Evolutionary conservation across 371 early-diverging fungal species (phyloP).

Genomic region (Ordospora colligata): DNA sequence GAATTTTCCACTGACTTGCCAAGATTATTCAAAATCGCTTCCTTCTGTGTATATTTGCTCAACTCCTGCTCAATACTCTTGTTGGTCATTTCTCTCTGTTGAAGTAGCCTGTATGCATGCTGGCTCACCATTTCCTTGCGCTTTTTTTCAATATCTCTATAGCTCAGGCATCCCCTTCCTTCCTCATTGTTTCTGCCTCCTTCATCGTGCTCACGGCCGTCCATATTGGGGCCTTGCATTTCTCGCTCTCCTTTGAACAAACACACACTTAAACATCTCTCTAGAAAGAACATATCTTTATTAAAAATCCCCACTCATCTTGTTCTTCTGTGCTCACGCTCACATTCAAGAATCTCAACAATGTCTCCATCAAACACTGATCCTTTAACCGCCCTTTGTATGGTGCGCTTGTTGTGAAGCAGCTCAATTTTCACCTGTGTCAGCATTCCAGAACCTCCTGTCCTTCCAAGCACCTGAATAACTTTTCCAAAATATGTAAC

Average conservation of each 20-base stretch:
- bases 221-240: background rate
- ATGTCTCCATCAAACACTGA: conserved; percentile 57
- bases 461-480: conserved; percentile 37
- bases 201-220: background rate
- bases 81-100: conserved; percentile 3
- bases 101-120: background rate
- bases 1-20: background rate
- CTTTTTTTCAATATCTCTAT: conserved; percentile 7
- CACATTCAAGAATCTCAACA: conserved; percentile 58
- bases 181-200: background rate
- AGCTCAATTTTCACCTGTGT: conserved; percentile 44
- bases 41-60: background rate
- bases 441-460: conserved; percentile 59
- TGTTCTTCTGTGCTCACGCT: conserved; percentile 59
- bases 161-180: background rate
- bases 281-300: conserved; percentile 26
- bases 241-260: background rate
- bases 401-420: conserved; percentile 32
- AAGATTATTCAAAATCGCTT: background rate
- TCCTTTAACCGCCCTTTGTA: conserved; percentile 57
- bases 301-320: conserved; percentile 43
- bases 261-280: background rate
- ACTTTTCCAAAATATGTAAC: conserved; percentile 54
- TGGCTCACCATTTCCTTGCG: conserved; percentile 6
- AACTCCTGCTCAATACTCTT: conserved; percentile 10